These are phyloP conservation scores for Debaryomyces psychrophilus DNA, from an alignment of 1,139 yeast species.

Conservation along the genomic window DNA sequence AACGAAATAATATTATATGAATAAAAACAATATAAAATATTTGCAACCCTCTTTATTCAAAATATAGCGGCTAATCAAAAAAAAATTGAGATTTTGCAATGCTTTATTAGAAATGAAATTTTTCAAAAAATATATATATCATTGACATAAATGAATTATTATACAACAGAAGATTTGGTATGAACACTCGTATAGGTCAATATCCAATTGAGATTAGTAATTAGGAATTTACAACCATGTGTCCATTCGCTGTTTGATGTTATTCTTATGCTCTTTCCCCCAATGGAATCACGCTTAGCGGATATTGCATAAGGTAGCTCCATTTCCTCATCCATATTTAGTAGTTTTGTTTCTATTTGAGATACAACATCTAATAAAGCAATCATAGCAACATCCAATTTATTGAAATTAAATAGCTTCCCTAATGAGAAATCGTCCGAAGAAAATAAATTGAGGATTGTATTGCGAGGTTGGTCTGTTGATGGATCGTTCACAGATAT, in stretches of 20 bases:
- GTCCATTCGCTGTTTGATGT: conserved; percentile 88
- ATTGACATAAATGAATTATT: neutral
- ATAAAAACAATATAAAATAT: neutral
- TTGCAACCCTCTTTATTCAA: neutral
- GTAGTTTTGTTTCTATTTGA: conserved; percentile 57
- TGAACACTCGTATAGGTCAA: conserved; percentile 47
- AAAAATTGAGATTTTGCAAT: neutral
- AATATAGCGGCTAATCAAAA: neutral
- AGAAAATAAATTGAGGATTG: conserved; percentile 54
- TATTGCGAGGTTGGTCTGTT: conserved; percentile 20
- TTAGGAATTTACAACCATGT: conserved; percentile 76
- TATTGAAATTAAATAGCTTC: conserved; percentile 67
- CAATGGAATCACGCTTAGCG: conserved; percentile 62
- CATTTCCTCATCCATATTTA: conserved; percentile 53
- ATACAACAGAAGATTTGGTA: conserved; percentile 15
- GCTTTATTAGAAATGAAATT: neutral
- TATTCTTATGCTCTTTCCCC: conserved; percentile 73
- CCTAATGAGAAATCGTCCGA: conserved; percentile 72
- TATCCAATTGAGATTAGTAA: conserved; percentile 69
- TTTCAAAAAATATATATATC: neutral
- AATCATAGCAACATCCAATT: conserved; percentile 75
- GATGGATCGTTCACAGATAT: conserved; percentile 19
- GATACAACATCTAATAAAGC: conserved; percentile 66
- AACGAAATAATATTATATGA: neutral
- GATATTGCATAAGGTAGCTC: conserved; percentile 70